These are phyloP conservation scores for Tetrapisispora arboricola DNA, from an alignment of 805 yeast genomes.

Conservation along the genomic window DNA sequence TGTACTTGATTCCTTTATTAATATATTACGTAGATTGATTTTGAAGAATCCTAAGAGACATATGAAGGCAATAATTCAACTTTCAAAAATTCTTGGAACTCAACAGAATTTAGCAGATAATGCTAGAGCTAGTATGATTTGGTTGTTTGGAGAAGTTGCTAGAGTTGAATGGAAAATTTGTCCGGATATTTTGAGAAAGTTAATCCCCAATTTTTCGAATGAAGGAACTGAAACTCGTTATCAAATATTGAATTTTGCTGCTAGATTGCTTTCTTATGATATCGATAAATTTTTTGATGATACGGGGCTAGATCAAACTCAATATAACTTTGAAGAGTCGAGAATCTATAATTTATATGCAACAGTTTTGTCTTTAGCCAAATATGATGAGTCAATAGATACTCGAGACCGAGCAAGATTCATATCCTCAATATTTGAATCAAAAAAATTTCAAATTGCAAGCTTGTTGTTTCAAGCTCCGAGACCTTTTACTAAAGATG, in stretches of 20 bases:
- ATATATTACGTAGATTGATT: conserved; percentile 61
- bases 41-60: conserved; percentile 51
- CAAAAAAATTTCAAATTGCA: conserved; percentile 49
- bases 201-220: conserved; percentile 42
- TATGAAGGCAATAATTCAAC: conserved; percentile 42
- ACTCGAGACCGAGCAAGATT: conserved; percentile 79
- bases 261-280: conserved; percentile 56
- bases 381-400: conserved; percentile 66
- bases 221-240: conserved; percentile 53
- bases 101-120: conserved; percentile 25
- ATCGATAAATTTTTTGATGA: conserved; percentile 30
- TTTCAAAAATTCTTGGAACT: conserved; percentile 31
- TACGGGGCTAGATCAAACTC: conserved; percentile 10
- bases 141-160: conserved; percentile 84
- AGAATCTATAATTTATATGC: conserved; percentile 45
- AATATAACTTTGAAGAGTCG: conserved; percentile 28
- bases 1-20: conserved; percentile 53
- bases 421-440: conserved; percentile 48
- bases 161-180: conserved; percentile 40
- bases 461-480: conserved; percentile 66
- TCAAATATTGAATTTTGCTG: conserved; percentile 62
- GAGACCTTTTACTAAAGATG: conserved; percentile 34
- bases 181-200: conserved; percentile 63
- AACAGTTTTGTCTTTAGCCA: conserved; percentile 50
- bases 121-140: conserved; percentile 76